phyloP scores from a whole-genome alignment of 2,329 filamentous ascomycete species.

The Diplodia corticola region DNA sequence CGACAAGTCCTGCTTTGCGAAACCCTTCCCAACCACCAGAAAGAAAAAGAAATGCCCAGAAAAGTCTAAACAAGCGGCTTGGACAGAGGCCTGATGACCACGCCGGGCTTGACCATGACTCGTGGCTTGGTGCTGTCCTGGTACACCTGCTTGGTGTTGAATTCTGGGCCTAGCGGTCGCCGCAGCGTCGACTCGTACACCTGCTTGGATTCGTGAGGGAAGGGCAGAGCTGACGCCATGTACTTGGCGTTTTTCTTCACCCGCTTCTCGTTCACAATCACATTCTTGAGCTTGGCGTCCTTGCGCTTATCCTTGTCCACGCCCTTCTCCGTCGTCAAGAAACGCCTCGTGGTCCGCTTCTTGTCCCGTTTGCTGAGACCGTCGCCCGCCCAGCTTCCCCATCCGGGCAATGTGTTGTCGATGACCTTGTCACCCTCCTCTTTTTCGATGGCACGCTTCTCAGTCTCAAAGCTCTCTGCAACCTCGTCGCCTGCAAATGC shows the following conservation, averaged over 20 bases:
- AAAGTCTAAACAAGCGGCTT: slow-evolving; percentile 62
- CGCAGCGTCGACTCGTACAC: slow-evolving; percentile 90
- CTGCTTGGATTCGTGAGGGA: slow-evolving; percentile 81
- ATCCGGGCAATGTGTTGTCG: slow-evolving; percentile 86
- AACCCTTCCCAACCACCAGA: slow-evolving; percentile 1
- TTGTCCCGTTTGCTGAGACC: slow-evolving; percentile 71
- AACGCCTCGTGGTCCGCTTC: slow-evolving; percentile 53
- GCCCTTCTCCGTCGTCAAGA: slow-evolving; percentile 63
- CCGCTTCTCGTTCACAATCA: slow-evolving; percentile 90
- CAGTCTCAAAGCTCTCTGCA: slow-evolving; percentile 72
- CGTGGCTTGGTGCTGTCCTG: slow-evolving; percentile 87
- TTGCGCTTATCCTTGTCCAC: slow-evolving; percentile 76
- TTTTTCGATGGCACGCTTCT: slow-evolving; percentile 70
- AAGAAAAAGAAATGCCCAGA: not conserved
- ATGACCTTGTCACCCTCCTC: slow-evolving; percentile 82
- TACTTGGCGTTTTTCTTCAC: slow-evolving; percentile 91
- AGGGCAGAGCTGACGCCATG: slow-evolving; percentile 78
- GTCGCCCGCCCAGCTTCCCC: slow-evolving; percentile 88
- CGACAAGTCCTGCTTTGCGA: slow-evolving; percentile 19
- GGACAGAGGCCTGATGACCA: slow-evolving; percentile 82
- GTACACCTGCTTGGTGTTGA: slow-evolving; percentile 94
- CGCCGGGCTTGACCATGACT: slow-evolving; percentile 83
- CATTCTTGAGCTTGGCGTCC: slow-evolving; percentile 77
- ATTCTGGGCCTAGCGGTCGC: slow-evolving; percentile 87
- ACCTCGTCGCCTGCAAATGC: slow-evolving; percentile 89